Evolutionary conservation across 2,329 filamentous ascomycete species (phyloP), one percentile per base, ranked within the genome.

Genomic region (Colletotrichum echinochloae): DNA sequence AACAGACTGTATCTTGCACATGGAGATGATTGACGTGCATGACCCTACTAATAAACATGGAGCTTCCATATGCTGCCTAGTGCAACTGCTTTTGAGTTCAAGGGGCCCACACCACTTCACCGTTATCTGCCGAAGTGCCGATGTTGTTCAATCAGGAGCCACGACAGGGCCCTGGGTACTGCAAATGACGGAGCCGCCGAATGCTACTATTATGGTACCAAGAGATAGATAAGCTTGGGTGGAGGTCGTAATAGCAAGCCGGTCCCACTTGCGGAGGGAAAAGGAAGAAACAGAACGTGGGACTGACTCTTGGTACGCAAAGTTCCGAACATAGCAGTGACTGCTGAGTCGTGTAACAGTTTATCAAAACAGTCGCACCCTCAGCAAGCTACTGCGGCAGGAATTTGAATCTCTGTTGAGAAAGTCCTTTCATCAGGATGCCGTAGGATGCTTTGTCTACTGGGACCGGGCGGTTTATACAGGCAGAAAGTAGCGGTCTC

Each of bases 41-140:
- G n/a, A n/a, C n/a, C n/a, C n/a, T n/a, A n/a, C n/a, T n/a, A 18
- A 20, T 3, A 23, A 20, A 18, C n/a, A 46, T 28, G 33, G 49
- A 63, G 60, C 60, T 64, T 67, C 65, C 65, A 39, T 4, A 49
- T 67, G 30, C 23, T 26, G 18, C 63, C 60, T 67, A 67, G 65
- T 51, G 65, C 20, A 11, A 39, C 59, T 48, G 48, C 30, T 39
- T 14, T 26, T 7, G 8, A 20, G 28, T 5, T 30, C 18, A 16
- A 23, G 14, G 65, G 55, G 11, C 59, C 65, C 65, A 60, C 65
- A 39, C 9, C 12, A 20, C 20, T 49, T 41, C 23, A 44, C 41
- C 41, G 23, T 12, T 64, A 49, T n/a, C 23, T 67, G 65, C 65
- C 65, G 65, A n/a, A 4, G 20, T 64, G 65, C 65, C 65, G 65